Percentiles rank a stretch among this genome's conserved stretches.
Evolutionary conservation across 2,329 filamentous ascomycete species (phyloP).

Genomic region (Talaromyces rugulosus): DNA sequence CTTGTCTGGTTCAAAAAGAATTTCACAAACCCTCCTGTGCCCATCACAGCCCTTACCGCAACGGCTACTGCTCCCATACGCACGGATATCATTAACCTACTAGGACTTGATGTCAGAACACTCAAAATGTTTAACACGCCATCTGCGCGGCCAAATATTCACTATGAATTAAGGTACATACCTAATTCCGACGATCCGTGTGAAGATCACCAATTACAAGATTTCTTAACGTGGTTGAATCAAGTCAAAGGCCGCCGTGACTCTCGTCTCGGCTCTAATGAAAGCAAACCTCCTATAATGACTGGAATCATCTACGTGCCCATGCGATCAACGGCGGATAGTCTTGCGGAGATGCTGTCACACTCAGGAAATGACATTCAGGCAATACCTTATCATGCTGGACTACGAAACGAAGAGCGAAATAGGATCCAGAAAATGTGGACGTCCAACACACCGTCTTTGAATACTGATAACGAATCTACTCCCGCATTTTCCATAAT

Average conservation of each 20-base stretch:
- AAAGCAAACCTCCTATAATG: slow-evolving; percentile 30
- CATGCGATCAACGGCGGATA: slow-evolving; percentile 36
- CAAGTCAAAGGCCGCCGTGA: slow-evolving; percentile 66
- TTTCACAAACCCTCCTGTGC: slow-evolving; percentile 68
- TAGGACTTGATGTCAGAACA: slow-evolving; percentile 62
- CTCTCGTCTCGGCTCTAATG: slow-evolving; percentile 40
- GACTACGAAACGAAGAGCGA: slow-evolving; percentile 67
- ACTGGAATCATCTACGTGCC: slow-evolving; percentile 47
- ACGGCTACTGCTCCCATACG: slow-evolving; percentile 80
- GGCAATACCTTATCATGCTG: slow-evolving; percentile 50
- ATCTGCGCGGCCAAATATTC: slow-evolving; percentile 77
- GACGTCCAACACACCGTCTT: slow-evolving; percentile 24
- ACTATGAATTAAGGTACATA: slow-evolving; percentile 76
- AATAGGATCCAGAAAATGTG: slow-evolving; percentile 51
- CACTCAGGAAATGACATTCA: slow-evolving; percentile 29
- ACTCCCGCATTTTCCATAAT: slow-evolving; percentile 77
- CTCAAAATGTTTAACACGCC: slow-evolving; percentile 77
- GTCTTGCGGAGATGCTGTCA: slow-evolving; percentile 35
- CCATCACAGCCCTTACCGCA: slow-evolving; percentile 88
- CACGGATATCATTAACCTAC: slow-evolving; percentile 72
- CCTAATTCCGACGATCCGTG: slow-evolving; percentile 26
- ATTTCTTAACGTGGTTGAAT: slow-evolving; percentile 74
- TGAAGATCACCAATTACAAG: slow-evolving; percentile 64
- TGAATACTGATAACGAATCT: slow-evolving; percentile 18
- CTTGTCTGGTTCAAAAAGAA: slow-evolving; percentile 75